Conservation (phyloP, 2,329 filamentous ascomycete species). For the Epichloe uncinata region DNA sequence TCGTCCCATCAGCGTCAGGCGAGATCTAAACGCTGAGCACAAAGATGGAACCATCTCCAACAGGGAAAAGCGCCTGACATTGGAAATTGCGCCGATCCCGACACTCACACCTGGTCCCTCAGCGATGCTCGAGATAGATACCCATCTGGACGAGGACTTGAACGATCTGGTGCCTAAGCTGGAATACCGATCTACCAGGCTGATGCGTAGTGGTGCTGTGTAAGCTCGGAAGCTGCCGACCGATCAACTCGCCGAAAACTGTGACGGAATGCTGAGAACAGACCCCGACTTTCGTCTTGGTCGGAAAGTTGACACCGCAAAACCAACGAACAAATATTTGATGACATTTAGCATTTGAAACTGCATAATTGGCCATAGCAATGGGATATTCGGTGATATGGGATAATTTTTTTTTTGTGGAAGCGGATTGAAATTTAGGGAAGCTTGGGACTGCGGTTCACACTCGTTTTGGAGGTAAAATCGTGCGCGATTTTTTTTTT, state of each 20-base stretch:
- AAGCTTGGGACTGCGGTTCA: background rate
- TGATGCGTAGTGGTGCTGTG: constrained; percentile 19
- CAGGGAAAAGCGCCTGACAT: constrained; percentile 13
- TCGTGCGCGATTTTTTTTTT: background rate
- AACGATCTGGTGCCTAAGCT: constrained; percentile 26
- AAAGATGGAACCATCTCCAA: constrained; percentile 15
- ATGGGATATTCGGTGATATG: background rate
- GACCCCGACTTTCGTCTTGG: too few species aligned
- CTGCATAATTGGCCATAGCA: background rate
- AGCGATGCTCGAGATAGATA: constrained; percentile 20
- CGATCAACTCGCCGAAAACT: background rate
- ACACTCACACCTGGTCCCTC: constrained; percentile 7
- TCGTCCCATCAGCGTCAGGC: constrained; percentile 39
- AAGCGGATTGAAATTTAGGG: background rate
- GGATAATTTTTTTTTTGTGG: background rate
- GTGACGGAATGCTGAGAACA: background rate
- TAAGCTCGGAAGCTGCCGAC: background rate
- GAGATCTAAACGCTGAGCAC: constrained; percentile 23
- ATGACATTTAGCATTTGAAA: background rate
- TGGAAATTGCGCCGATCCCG: constrained; percentile 9
- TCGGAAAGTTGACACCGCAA: background rate
- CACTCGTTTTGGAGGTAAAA: background rate
- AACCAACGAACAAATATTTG: background rate
- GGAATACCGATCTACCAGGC: constrained; percentile 29
- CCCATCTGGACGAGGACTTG: constrained; percentile 25